Evolutionary conservation across 768 basidiomycete genomes (phyloP).

Genomic region (Chalciporus sphaerocephalus): DNA sequence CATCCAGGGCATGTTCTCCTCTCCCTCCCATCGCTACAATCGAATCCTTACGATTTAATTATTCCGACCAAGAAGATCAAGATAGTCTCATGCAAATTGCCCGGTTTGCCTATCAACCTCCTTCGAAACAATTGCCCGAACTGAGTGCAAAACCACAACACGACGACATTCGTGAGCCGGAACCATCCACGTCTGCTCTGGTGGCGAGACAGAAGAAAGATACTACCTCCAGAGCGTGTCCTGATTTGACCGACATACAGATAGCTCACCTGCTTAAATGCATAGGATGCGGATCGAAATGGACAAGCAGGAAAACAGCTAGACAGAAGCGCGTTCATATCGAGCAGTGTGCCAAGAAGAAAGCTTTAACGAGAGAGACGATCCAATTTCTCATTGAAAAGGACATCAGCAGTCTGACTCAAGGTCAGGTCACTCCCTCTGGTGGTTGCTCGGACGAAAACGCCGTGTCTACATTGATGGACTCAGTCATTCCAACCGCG

Average conservation of each 20-base stretch:
- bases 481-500: constrained; percentile 46
- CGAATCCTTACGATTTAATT: constrained; percentile 1
- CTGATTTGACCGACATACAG: constrained; percentile 43
- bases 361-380: constrained; percentile 49
- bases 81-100: constrained; percentile 26
- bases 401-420: constrained; percentile 35
- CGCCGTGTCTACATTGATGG: constrained; percentile 43
- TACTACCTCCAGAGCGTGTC: constrained; percentile 13
- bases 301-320: constrained; percentile 67
- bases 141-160: not conserved
- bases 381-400: constrained; percentile 48
- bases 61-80: constrained; percentile 27
- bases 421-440: constrained; percentile 5
- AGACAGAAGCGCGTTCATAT: constrained; percentile 66
- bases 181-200: constrained; percentile 1
- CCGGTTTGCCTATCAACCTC: constrained; percentile 38
- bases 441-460: constrained; percentile 17
- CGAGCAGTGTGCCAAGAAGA: constrained; percentile 62
- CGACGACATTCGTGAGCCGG: not conserved
- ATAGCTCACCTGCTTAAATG: constrained; percentile 52
- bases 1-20: constrained; percentile 1
- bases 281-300: constrained; percentile 57
- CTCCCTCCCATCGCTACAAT: constrained; percentile 10
- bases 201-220: constrained; percentile 10
- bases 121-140: not conserved